Evolutionary conservation across 345 rosid species (phyloP), one percentile per base, ranked within the genome.

Genomic region (Raphanus sativus): DNA sequence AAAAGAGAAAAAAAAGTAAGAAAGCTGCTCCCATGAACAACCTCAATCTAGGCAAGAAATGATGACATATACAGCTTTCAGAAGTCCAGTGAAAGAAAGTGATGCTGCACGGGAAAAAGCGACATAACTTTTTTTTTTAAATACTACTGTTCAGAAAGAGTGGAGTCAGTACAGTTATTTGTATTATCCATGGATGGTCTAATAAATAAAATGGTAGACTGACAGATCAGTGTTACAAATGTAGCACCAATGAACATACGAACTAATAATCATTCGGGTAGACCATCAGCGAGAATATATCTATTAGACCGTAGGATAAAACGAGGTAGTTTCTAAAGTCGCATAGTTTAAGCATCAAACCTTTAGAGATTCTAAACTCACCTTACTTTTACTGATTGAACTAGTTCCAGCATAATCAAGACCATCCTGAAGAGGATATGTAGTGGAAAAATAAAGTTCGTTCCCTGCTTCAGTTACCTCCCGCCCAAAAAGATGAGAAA

Each of bases 401-500:
- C 83, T 87, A 75, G 81, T 84, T 75, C 90, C 89, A 84, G 75
- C 71, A 71, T 79, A 86, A 73, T 84, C 94, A 52, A 54, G 77
- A 63, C 80, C 75, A 80, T 77, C 77, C 77, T 72, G 87, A 79
- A 77, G 84, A 62, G 83, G 75, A 56, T 83, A 74, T 29, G 87
- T 74, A 67, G 79, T 81, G 78, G 85, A 83, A 59, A 75, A 16
- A 25, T 59, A 25, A 29, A 4, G 66, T 80, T 85, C 90, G 52
- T 79, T 73, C 58, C 81, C 87, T 69, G 63, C 77, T 68, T 84
- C 89, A 66, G 74, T 67, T 69, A 73, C 54, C 67, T 87, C 89
- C 73, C 69, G 81, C 65, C 97, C 97, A 86, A 90, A 89, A 84
- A 94, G 91, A 83, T 92, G 86, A 84, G 86, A 85, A 75, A 92